Conservation (phyloP, 257 asterid species). For the Asclepias syriaca region DNA sequence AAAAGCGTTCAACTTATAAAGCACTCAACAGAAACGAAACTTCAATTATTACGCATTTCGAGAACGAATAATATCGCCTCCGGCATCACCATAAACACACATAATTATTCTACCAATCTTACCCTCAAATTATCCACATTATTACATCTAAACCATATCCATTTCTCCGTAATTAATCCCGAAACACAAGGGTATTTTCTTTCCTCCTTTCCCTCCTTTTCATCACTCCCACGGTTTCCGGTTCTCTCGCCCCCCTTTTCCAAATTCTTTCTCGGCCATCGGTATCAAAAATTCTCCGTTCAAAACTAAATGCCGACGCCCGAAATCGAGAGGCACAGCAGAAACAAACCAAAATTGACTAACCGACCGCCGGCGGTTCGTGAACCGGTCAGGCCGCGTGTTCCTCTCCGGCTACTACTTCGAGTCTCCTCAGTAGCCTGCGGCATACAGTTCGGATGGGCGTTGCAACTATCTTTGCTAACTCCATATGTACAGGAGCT, state of each 20-base stretch:
- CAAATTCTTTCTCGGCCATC: not conserved
- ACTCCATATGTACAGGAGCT: slow-evolving; percentile 89
- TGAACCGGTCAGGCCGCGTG: slow-evolving; percentile 28
- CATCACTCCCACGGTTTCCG: not conserved
- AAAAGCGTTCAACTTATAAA: not conserved
- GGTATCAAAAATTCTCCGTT: not conserved
- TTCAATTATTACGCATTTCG: not conserved
- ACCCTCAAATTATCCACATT: not conserved
- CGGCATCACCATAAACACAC: not conserved
- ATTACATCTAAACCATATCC: not conserved
- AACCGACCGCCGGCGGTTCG: slow-evolving; percentile 18
- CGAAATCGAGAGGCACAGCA: slow-evolving; percentile 25
- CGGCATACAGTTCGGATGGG: slow-evolving; percentile 99
- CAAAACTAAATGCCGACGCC: slow-evolving; percentile 18
- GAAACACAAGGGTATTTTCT: slow-evolving; percentile 3
- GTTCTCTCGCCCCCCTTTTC: slow-evolving; percentile 7
- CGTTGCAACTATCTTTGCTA: slow-evolving; percentile 61
- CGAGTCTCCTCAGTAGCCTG: slow-evolving; percentile 80
- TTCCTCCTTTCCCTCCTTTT: not conserved
- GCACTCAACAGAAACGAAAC: not conserved
- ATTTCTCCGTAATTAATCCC: not conserved
- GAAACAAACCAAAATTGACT: slow-evolving; percentile 2
- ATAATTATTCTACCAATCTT: not conserved
- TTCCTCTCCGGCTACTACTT: slow-evolving; percentile 46
- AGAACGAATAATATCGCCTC: not conserved